Conservation (phyloP, 177 flowering plant genomes). For the Tripterygium wilfordii region DNA sequence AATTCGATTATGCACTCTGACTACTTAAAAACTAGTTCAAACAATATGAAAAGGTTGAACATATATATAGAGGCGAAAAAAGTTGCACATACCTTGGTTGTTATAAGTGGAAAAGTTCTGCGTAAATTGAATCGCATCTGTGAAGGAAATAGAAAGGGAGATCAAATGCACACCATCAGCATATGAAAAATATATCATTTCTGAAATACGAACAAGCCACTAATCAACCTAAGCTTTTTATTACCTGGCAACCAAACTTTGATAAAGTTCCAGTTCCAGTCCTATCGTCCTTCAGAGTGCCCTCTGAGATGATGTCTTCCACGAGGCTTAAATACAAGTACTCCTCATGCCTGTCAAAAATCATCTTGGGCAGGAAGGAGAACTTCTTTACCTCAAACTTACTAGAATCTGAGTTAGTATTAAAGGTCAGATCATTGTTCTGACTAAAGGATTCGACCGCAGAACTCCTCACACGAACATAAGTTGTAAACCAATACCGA, state of each 20-base stretch:
- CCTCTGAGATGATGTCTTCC: slow-evolving; percentile 69
- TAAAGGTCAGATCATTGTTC: slow-evolving; percentile 21
- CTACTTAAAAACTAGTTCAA: too few relatives aligned
- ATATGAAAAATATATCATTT: slow-evolving; percentile 1
- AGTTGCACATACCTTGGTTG: slow-evolving; percentile 64
- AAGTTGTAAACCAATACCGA: slow-evolving; percentile 58
- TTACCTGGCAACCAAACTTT: slow-evolving; percentile 97
- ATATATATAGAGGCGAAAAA: background rate
- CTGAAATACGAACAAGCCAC: too few relatives aligned
- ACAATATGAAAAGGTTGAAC: background rate
- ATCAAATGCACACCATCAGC: background rate
- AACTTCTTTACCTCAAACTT: slow-evolving; percentile 53
- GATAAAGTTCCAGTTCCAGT: slow-evolving; percentile 93
- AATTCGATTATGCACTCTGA: too few relatives aligned
- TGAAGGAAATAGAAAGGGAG: background rate
- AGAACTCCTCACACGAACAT: slow-evolving; percentile 69
- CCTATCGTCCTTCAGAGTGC: slow-evolving; percentile 68
- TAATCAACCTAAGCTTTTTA: background rate
- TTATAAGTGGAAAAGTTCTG: slow-evolving; percentile 79
- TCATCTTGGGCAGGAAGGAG: slow-evolving; percentile 71
- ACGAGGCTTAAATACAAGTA: slow-evolving; percentile 62
- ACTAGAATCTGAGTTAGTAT: slow-evolving; percentile 20
- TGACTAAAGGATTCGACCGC: slow-evolving; percentile 21
- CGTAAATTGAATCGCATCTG: slow-evolving; percentile 94
- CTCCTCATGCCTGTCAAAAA: slow-evolving; percentile 85